Percentiles rank a stretch among this genome's conserved stretches.
Evolutionary conservation across 257 asterid genomes (phyloP).

Genomic region (Rhazya stricta): DNA sequence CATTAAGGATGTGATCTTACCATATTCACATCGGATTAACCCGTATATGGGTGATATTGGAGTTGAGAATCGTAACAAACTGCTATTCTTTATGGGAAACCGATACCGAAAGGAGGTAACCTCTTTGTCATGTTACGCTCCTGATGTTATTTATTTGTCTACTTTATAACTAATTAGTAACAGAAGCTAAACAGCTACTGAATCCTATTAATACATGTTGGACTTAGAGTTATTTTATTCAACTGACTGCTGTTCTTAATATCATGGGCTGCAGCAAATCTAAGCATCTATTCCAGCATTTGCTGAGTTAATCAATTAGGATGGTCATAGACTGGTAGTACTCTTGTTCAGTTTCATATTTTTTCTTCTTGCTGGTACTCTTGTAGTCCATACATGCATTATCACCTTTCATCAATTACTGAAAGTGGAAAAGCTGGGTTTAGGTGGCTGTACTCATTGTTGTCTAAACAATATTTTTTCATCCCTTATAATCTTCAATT

Average conservation of each 20-base stretch:
- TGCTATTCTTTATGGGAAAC: conserved; percentile 96
- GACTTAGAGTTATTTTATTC: background rate
- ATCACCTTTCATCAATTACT: background rate
- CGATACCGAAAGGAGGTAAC: conserved; percentile 94
- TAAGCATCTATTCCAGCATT: background rate
- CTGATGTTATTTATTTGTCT: background rate
- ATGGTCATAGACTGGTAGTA: background rate
- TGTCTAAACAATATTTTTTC: background rate
- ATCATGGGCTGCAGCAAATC: background rate
- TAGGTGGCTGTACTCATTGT: background rate
- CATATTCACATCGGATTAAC: conserved; percentile 87
- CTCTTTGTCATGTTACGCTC: background rate
- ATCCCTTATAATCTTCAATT: background rate
- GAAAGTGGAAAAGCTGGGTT: background rate
- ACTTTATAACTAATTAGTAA: background rate
- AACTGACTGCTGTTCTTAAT: background rate
- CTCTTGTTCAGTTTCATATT: background rate
- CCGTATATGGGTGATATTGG: conserved; percentile 77
- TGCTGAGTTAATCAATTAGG: background rate
- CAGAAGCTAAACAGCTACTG: background rate
- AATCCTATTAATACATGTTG: background rate
- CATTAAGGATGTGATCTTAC: conserved; percentile 86
- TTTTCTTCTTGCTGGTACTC: background rate
- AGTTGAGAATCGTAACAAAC: conserved; percentile 57
- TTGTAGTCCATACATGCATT: background rate